Conservation (phyloP, 257 asterid species). For the Galeopsis tetrahit region DNA sequence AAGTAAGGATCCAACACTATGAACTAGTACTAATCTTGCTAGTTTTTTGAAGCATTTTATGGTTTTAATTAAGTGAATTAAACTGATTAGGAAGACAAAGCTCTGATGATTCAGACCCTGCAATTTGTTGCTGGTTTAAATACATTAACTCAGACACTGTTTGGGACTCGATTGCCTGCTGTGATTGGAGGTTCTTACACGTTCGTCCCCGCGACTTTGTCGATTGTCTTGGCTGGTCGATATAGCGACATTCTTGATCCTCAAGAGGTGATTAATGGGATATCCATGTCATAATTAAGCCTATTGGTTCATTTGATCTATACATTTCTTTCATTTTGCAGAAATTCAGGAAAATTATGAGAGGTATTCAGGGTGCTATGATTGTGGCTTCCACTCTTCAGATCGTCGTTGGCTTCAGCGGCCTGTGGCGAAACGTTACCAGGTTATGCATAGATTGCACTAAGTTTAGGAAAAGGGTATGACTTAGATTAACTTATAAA, state of each 20-base stretch:
- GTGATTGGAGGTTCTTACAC: slow-evolving; percentile 88
- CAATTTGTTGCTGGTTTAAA: slow-evolving; percentile 95
- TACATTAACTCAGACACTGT: slow-evolving; percentile 69
- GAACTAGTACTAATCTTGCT: background rate
- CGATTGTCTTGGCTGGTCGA: slow-evolving; percentile 81
- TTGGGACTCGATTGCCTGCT: slow-evolving; percentile 90
- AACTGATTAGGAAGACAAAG: slow-evolving; percentile 71
- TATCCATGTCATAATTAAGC: background rate
- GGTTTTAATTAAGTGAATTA: slow-evolving; percentile 3
- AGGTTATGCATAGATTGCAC: slow-evolving; percentile 45
- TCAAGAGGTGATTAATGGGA: slow-evolving; percentile 51
- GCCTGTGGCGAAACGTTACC: slow-evolving; percentile 85
- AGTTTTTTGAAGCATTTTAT: background rate
- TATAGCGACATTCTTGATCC: slow-evolving; percentile 62
- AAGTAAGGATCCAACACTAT: slow-evolving; percentile 44
- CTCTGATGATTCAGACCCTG: slow-evolving; percentile 82
- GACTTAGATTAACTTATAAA: slow-evolving; percentile 8
- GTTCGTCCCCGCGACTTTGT: slow-evolving; percentile 79
- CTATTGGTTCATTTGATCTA: slow-evolving; percentile 1
- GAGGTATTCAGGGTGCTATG: slow-evolving; percentile 89
- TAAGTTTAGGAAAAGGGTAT: background rate
- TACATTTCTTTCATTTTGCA: slow-evolving; percentile 31
- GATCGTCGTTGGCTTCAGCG: slow-evolving; percentile 88
- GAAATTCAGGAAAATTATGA: slow-evolving; percentile 80
- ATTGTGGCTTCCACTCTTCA: slow-evolving; percentile 92